phyloP scores from a whole-genome alignment of 805 yeast species.

The Spathaspora passalidarum region DNA sequence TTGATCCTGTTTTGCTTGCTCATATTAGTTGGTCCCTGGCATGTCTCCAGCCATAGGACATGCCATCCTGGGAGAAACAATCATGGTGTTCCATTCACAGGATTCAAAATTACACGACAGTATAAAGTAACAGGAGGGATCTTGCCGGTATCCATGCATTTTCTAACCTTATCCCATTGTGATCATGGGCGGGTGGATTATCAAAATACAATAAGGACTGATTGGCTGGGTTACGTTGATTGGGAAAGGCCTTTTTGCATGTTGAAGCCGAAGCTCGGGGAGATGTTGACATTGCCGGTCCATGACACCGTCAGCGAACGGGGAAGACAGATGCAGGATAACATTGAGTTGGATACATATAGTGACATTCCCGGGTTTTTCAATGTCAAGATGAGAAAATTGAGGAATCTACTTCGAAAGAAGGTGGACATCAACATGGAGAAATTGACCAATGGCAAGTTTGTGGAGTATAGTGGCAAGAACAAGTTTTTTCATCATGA shows the following conservation, averaged over 20 bases:
- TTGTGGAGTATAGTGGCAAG: conserved; percentile 21
- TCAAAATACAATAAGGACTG: conserved; percentile 33
- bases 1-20: background rate
- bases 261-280: conserved; percentile 26
- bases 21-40: conserved; percentile 12
- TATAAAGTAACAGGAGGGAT: conserved; percentile 36
- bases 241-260: conserved; percentile 52
- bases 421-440: conserved; percentile 19
- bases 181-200: conserved; percentile 45
- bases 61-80: conserved; percentile 31
- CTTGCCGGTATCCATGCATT: conserved; percentile 37
- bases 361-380: conserved; percentile 4
- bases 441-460: conserved; percentile 12
- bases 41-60: conserved; percentile 22
- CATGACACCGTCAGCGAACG: conserved; percentile 10
- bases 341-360: conserved; percentile 2
- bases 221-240: conserved; percentile 34
- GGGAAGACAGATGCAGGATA: background rate
- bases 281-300: conserved; percentile 8
- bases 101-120: conserved; percentile 52
- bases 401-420: conserved; percentile 6
- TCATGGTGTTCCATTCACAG: conserved; percentile 43
- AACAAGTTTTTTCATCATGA: conserved; percentile 12
- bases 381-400: conserved; percentile 2
- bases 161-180: conserved; percentile 50